These are phyloP conservation scores for Pichia sp. DNA, from an alignment of 1,139 yeast genomes.

Conservation along the genomic window DNA sequence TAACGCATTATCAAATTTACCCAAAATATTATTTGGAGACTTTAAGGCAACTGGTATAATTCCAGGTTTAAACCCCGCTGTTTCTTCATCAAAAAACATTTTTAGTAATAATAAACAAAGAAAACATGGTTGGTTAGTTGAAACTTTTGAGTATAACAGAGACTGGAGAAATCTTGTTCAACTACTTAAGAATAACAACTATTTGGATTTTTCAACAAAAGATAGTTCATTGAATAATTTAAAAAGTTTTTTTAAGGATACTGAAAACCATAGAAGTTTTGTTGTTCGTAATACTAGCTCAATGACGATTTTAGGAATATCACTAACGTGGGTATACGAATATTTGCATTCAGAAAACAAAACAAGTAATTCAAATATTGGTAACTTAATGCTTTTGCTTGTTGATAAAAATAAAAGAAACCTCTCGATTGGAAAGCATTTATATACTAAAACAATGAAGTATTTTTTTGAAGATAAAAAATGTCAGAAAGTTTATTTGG, in stretches of 20 bases:
- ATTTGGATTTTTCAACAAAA: slow-evolving; percentile 5
- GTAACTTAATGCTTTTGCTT: slow-evolving; percentile 44
- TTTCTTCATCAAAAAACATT: neutral
- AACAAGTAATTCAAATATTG: slow-evolving; percentile 28
- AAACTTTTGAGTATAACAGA: slow-evolving; percentile 46
- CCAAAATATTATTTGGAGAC: slow-evolving; percentile 52
- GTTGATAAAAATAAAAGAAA: slow-evolving; percentile 54
- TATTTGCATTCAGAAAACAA: slow-evolving; percentile 31
- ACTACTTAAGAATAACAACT: slow-evolving; percentile 32
- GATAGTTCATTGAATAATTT: slow-evolving; percentile 9
- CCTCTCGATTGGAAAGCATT: slow-evolving; percentile 53
- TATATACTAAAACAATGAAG: slow-evolving; percentile 51
- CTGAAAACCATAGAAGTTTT: slow-evolving; percentile 41
- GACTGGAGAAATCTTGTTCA: slow-evolving; percentile 48
- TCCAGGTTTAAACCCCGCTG: slow-evolving; percentile 37
- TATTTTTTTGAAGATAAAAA: slow-evolving; percentile 42
- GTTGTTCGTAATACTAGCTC: slow-evolving; percentile 59
- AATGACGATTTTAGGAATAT: slow-evolving; percentile 51
- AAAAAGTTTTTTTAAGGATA: slow-evolving; percentile 9
- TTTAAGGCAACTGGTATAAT: slow-evolving; percentile 48
- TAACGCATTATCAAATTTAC: slow-evolving; percentile 46
- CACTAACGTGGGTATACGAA: slow-evolving; percentile 46
- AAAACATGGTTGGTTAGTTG: slow-evolving; percentile 47
- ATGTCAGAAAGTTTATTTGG: slow-evolving; percentile 41
- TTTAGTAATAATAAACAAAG: slow-evolving; percentile 27